Conservation (phyloP, 257 asterid species). For the Leonotis leonurus region DNA sequence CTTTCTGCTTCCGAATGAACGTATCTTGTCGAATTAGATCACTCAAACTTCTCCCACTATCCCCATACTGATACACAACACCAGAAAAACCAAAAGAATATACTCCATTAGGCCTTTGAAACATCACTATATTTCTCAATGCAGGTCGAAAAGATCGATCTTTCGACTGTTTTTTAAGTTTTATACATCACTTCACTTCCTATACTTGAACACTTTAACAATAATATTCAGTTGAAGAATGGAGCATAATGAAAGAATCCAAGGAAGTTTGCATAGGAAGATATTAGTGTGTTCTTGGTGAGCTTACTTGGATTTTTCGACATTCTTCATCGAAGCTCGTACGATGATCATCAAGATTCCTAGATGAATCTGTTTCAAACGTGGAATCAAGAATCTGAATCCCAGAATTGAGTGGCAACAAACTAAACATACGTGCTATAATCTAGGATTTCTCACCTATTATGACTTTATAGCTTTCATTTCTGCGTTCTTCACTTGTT, state of each 20-base stretch:
- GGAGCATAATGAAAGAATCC: background rate
- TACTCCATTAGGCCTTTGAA: background rate
- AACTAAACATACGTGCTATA: no score
- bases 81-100: background rate
- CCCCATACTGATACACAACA: conserved; percentile 32
- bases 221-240: background rate
- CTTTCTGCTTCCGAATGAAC: background rate
- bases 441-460: conserved; percentile 13
- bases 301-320: conserved; percentile 28
- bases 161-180: no score
- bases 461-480: background rate
- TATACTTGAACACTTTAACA: background rate
- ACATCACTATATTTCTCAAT: background rate
- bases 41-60: background rate
- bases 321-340: conserved; percentile 28
- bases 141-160: background rate
- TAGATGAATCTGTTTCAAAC: conserved; percentile 16
- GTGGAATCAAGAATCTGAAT: background rate
- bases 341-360: conserved; percentile 12
- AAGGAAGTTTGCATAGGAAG: background rate
- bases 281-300: background rate
- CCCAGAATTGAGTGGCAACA: background rate
- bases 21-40: background rate
- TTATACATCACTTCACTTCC: background rate
- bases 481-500: conserved; percentile 11